Evolutionary conservation across 768 basidiomycete species (phyloP).

Genomic region (Artomyces pyxidatus): DNA sequence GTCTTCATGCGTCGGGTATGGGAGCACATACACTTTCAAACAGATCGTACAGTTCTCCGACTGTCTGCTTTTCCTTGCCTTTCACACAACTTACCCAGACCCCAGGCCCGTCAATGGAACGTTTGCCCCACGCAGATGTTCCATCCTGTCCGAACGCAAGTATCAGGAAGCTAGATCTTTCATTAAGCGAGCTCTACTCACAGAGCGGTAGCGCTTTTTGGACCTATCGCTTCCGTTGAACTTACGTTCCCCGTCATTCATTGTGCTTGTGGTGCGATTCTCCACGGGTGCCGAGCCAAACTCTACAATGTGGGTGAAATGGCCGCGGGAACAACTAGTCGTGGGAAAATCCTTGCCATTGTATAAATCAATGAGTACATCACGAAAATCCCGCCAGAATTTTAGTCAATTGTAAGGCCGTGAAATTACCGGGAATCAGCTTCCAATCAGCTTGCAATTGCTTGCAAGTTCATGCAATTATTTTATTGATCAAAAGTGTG

Average conservation of each 20-base stretch:
- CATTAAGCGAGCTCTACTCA: not conserved
- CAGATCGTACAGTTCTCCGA: slow-evolving; percentile 70
- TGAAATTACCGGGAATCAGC: too few relatives aligned
- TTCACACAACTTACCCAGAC: slow-evolving; percentile 82
- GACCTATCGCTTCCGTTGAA: not conserved
- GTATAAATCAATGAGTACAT: too few relatives aligned
- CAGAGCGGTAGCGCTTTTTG: slow-evolving; percentile 5
- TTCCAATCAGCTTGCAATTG: too few relatives aligned
- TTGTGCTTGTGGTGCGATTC: not conserved
- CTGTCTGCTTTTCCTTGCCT: slow-evolving; percentile 73
- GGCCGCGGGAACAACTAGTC: not conserved
- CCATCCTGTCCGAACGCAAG: slow-evolving; percentile 44
- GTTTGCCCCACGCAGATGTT: slow-evolving; percentile 56
- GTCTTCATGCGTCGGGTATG: too few relatives aligned
- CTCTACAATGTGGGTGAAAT: not conserved
- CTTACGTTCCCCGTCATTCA: not conserved
- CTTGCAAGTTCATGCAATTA: too few relatives aligned
- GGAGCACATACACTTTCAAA: slow-evolving; percentile 57
- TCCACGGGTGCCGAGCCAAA: not conserved
- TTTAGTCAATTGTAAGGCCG: too few relatives aligned
- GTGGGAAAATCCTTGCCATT: slow-evolving; percentile 1
- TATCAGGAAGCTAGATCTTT: not conserved
- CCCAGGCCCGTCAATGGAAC: slow-evolving; percentile 69
- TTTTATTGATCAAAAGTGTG: too few relatives aligned
- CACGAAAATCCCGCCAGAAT: too few relatives aligned